Evolutionary conservation across 2,329 filamentous ascomycete species (phyloP), one percentile per base, ranked within the genome.

Genomic region (Fonsecaea pedrosoi): DNA sequence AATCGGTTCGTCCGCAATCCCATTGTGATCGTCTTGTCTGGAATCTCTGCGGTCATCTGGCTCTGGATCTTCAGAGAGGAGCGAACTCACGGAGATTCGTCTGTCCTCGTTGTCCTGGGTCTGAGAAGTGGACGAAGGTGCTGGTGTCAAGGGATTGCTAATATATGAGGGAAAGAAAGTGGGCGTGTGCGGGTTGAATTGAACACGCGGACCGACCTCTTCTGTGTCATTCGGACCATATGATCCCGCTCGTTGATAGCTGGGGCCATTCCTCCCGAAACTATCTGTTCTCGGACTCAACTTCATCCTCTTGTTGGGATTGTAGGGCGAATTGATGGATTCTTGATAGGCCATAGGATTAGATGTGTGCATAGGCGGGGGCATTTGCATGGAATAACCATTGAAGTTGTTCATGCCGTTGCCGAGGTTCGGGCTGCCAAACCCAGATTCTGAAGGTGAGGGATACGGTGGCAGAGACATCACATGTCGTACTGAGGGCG

Each of bases 51-150:
- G 32, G 34, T 72, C 67, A 10, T 69, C 65, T 6, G 73, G 73
- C 6, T 80, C 79, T 0, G 82, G 78, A 18, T 85, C 81, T 15
- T 85, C 82, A 2, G 84, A 85, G 4, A 92, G 78, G 7, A 92
- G 77, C 12, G 88, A 90, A 72, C 86, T 87, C 37, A 92, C 88
- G 8, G 89, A 90, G 25, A 91, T 79, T 15, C 87, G 78, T 10
- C 83, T 82, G 34, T 84, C 71, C 64, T 85, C 82, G 32, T 65
- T 67, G 53, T 34, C 80, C 74, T 57, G 79, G 6, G 63, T 53
- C 30, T 71, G 67, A 58, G 71, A 72, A n/a, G 68, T 66, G 15
- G 76, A 78, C 2, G 80, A 79, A 7, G 80, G 78, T 1, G 77
- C 77, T 15, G 81, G 79, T 2, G 78, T 84, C 65, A 78, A 74